Percentiles rank a stretch among this genome's conserved stretches.
Evolutionary conservation across 306 rosid species (phyloP).

Genomic region (Gastrolobium villosum): DNA sequence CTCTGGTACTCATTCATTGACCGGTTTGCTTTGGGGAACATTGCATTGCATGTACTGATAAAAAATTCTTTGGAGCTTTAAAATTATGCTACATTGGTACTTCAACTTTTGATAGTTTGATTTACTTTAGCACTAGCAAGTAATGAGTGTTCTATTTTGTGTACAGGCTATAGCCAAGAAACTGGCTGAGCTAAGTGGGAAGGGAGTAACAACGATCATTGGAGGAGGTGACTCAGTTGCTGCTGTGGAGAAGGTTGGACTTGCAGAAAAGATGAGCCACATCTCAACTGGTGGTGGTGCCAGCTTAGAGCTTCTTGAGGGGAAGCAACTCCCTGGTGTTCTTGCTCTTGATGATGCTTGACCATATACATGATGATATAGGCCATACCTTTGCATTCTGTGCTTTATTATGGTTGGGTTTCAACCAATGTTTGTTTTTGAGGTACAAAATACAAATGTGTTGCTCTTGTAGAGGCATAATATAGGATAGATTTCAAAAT

Average conservation of each 20-base stretch:
- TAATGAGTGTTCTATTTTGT: not conserved
- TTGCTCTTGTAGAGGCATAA: constrained; percentile 59
- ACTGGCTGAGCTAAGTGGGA: constrained; percentile 87
- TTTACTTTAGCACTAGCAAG: not conserved
- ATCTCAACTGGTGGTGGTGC: constrained; percentile 99
- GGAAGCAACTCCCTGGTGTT: constrained; percentile 94
- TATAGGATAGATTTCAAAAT: constrained; percentile 54
- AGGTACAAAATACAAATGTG: constrained; percentile 42
- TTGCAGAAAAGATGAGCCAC: constrained; percentile 97
- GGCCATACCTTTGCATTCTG: constrained; percentile 32
- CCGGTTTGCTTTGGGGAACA: no score
- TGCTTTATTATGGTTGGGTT: constrained; percentile 56
- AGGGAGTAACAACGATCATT: constrained; percentile 92
- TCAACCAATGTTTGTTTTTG: constrained; percentile 52
- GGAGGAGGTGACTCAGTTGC: constrained; percentile 99
- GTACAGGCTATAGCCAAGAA: constrained; percentile 85
- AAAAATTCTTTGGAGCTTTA: not conserved
- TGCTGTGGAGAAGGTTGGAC: constrained; percentile 95
- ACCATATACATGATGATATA: constrained; percentile 18
- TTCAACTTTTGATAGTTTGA: not conserved
- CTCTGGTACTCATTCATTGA: no score
- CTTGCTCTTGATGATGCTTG: constrained; percentile 89
- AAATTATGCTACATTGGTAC: not conserved
- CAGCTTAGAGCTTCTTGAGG: constrained; percentile 99
- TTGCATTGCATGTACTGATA: not conserved